Conservation (phyloP, 306 rosid genomes). For the peach (Prunus persica) region Prunus_persica_NCBIv2 NC_034012.1:13197501-13198000, state of each 20-base stretch:
- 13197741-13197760: conserved; percentile 34
- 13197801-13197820: conserved; percentile 68
- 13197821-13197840: conserved; percentile 44
- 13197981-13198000: conserved; percentile 50
- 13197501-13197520: conserved; percentile 59
- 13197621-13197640: conserved; percentile 58
- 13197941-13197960: conserved; percentile 66
- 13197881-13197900: conserved; percentile 43
- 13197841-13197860: conserved; percentile 26
- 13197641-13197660: conserved; percentile 65
- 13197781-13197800: conserved; percentile 61
- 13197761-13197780: conserved; percentile 47
- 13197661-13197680: conserved; percentile 59
- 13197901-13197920: conserved; percentile 66
- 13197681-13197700: conserved; percentile 61
- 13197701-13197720: conserved; percentile 60
- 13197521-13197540: conserved; percentile 46
- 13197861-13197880: conserved; percentile 32
- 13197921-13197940: conserved; percentile 68
- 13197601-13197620: conserved; percentile 49
- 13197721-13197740: conserved; percentile 40
- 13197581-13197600: conserved; percentile 67
- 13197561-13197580: conserved; percentile 69
- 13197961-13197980: conserved; percentile 44
- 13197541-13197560: conserved; percentile 50